Base-by-base conservation (phyloP, 2,329 filamentous ascomycete species). In the Diaporthe vaccinii region DNA sequence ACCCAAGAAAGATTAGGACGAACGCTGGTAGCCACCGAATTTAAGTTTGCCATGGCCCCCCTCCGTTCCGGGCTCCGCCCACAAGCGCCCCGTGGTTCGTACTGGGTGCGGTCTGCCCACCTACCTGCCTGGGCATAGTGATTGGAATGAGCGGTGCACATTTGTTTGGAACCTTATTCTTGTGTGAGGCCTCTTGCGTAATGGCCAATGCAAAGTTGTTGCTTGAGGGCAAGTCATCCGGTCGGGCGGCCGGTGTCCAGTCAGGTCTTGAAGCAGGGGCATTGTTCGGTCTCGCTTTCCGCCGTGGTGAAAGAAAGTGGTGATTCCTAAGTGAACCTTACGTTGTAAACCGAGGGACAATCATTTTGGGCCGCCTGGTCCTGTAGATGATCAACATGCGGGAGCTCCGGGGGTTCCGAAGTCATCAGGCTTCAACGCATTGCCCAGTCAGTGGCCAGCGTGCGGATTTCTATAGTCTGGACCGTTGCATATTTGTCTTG, bases 1-100 rank as follows among this genome's bases (percentile, higher is more conserved):
- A 41, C 49, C 65, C 49, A 55, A 41, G 49, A 31, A 55, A 55
- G 31, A 41, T 69, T 55, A 20, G 65, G 65, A 69, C 65, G 65
- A 55, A 55, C 65, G 34, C 65, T 68, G 65, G 34, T 2, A 31
- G 49, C 49, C 65, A 69, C 49, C 49, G 10, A 69, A 5, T n/a
- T 69, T 41, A 55, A 10, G 15, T 55, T 68, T 39, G 22, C 46
- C 65, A 22, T 68, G 46, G 46, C 44, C 65, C 65, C 31, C 17
- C 22, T 41, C n/a, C 15, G 22, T 69, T 69, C 49, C 65, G 49
- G 34, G 5, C 15, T 41, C 65, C 65, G 49, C 65, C 49, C 65
- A 55, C 46, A 69, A 28, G 34, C 49, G 34, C 31, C 46, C 46
- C 46, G 34, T 69, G 1, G 59, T 65, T 49, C 61, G 25, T 4